phyloP scores from a whole-genome alignment of 2,329 filamentous ascomycete species.

The Xylariaceae sp. region DNA sequence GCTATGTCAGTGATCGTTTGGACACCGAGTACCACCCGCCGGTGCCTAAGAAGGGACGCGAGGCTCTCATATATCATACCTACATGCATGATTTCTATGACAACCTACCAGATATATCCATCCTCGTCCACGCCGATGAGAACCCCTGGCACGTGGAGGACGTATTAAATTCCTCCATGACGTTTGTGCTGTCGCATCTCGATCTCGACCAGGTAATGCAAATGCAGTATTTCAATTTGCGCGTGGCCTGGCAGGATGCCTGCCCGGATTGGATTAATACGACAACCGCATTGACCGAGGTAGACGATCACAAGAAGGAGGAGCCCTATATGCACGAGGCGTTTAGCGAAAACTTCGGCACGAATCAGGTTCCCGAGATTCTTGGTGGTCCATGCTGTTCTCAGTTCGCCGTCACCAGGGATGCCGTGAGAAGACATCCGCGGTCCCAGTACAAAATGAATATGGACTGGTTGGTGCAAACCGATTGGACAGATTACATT shows the following conservation, averaged over 20 bases:
- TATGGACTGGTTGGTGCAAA: slow-evolving; percentile 37
- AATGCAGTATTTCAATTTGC: slow-evolving; percentile 58
- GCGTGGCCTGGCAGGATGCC: slow-evolving; percentile 56
- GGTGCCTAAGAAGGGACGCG: slow-evolving; percentile 60
- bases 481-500: slow-evolving; percentile 35
- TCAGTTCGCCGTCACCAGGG: slow-evolving; percentile 40
- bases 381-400: slow-evolving; percentile 40
- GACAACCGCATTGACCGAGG: slow-evolving; percentile 25
- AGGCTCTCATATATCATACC: slow-evolving; percentile 63
- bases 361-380: slow-evolving; percentile 34
- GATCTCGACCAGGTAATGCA: slow-evolving; percentile 44
- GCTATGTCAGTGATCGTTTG: slow-evolving; percentile 55
- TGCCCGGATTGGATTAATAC: slow-evolving; percentile 57
- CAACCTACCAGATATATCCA: slow-evolving; percentile 56
- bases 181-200: slow-evolving; percentile 38
- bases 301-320: slow-evolving; percentile 31
- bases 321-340: slow-evolving; percentile 36
- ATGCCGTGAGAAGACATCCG: slow-evolving; percentile 35
- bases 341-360: slow-evolving; percentile 35
- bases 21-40: slow-evolving; percentile 51
- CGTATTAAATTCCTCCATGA: slow-evolving; percentile 38
- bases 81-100: slow-evolving; percentile 67
- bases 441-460: slow-evolving; percentile 34
- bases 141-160: slow-evolving; percentile 41
- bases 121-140: slow-evolving; percentile 66